Evolutionary conservation across 805 yeast species (phyloP).

Genomic region (Wickerhamomyces mucosus): DNA sequence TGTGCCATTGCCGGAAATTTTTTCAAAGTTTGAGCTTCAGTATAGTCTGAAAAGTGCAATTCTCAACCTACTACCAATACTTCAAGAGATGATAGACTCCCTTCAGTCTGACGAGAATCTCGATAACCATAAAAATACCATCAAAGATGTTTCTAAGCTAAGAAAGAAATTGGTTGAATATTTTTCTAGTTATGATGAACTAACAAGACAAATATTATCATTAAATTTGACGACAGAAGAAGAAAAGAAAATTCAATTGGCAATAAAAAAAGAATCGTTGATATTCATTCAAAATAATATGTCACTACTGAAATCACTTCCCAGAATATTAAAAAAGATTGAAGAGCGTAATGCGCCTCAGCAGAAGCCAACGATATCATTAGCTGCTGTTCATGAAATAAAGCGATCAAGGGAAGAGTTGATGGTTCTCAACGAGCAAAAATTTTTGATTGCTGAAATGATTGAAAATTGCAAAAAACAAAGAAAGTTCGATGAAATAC

Average conservation of each 20-base stretch:
- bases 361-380: constrained; percentile 13
- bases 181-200: constrained; percentile 40
- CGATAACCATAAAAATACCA: constrained; percentile 20
- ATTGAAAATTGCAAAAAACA: constrained; percentile 51
- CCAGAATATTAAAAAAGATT: constrained; percentile 29
- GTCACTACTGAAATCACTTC: constrained; percentile 52
- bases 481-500: constrained; percentile 70
- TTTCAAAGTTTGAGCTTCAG: constrained; percentile 33
- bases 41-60: constrained; percentile 29
- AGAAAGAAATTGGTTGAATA: constrained; percentile 38
- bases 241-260: constrained; percentile 37
- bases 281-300: constrained; percentile 59
- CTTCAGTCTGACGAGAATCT: constrained; percentile 24
- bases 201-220: constrained; percentile 34
- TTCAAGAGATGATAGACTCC: constrained; percentile 28
- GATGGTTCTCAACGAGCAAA: constrained; percentile 83
- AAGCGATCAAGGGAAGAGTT: constrained; percentile 59
- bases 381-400: constrained; percentile 42
- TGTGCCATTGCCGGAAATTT: constrained; percentile 25
- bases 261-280: constrained; percentile 49
- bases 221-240: constrained; percentile 27
- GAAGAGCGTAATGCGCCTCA: constrained; percentile 8
- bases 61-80: constrained; percentile 29
- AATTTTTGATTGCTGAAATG: constrained; percentile 58
- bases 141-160: constrained; percentile 28